phyloP scores from a whole-genome alignment of 305 asterid species.

The Solanum aculeatissimum region DNA sequence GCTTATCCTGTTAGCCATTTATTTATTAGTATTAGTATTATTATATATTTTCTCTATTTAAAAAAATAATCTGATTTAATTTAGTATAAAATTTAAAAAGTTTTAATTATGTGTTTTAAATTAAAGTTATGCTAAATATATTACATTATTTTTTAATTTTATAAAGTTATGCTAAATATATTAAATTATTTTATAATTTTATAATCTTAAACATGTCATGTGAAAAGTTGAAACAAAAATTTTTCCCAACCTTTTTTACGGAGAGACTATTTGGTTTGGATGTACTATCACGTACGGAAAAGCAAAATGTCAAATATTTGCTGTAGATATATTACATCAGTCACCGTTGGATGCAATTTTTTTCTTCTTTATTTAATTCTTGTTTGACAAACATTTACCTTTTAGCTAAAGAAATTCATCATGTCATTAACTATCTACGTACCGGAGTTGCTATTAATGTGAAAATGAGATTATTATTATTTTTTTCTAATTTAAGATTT shows the following conservation, averaged over 20 bases:
- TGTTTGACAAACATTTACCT: neutral
- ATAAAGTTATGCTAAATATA: too few species aligned
- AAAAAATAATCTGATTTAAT: too few species aligned
- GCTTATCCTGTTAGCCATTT: neutral
- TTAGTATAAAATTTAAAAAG: too few species aligned
- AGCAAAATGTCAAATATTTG: neutral
- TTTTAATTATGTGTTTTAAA: too few species aligned
- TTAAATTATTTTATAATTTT: too few species aligned
- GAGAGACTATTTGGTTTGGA: neutral
- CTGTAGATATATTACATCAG: neutral
- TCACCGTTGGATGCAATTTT: neutral
- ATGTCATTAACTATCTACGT: neutral
- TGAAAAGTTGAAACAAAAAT: too few species aligned
- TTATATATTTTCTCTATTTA: too few species aligned
- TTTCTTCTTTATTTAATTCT: neutral
- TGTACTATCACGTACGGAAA: neutral
- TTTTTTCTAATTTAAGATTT: neutral
- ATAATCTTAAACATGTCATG: too few species aligned
- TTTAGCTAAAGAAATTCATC: neutral
- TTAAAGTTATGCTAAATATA: too few species aligned
- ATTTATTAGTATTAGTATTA: neutral
- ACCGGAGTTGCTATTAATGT: neutral
- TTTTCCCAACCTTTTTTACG: too few species aligned
- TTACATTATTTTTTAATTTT: too few species aligned
- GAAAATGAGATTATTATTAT: neutral